A percentile compares a stretch with the other conserved stretches of the same genome.
Conservation (phyloP, 495 filamentous ascomycete species). For the Lepraria neglecta region DNA sequence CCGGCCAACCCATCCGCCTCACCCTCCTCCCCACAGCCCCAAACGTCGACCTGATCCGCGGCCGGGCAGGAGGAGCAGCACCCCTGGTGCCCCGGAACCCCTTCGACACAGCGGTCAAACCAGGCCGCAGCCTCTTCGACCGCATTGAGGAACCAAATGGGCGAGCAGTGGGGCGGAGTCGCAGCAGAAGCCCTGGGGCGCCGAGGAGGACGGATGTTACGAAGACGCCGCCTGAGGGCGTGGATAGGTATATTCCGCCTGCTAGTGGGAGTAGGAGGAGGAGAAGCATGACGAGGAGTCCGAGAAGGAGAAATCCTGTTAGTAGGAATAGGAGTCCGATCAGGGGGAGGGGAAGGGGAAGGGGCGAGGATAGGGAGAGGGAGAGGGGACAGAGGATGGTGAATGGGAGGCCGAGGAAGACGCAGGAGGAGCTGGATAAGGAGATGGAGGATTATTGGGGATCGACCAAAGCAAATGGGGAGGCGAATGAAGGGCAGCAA, state of each 20-base stretch:
- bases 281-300: slow-evolving; percentile 46
- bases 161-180: slow-evolving; percentile 27
- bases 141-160: slow-evolving; percentile 53
- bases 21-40: slow-evolving; percentile 54
- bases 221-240: slow-evolving; percentile 60
- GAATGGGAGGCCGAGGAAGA: slow-evolving; percentile 71
- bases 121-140: slow-evolving; percentile 62
- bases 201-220: slow-evolving; percentile 57
- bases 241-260: slow-evolving; percentile 76
- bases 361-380: slow-evolving; percentile 30
- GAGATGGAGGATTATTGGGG: slow-evolving; percentile 96
- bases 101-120: slow-evolving; percentile 53
- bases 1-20: slow-evolving; percentile 84
- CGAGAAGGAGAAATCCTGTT: slow-evolving; percentile 37
- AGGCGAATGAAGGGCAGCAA: slow-evolving; percentile 25
- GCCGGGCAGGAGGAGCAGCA: slow-evolving; percentile 25
- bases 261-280: slow-evolving; percentile 35
- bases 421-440: slow-evolving; percentile 83
- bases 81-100: slow-evolving; percentile 38
- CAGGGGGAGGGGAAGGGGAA: slow-evolving; percentile 15
- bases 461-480: slow-evolving; percentile 37
- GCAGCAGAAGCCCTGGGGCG: slow-evolving; percentile 45
- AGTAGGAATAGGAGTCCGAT: slow-evolving; percentile 35
- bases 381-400: slow-evolving; percentile 36
- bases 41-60: slow-evolving; percentile 26